A percentile compares a stretch with the other conserved stretches of the same genome.
These are phyloP conservation scores for Colletotrichum sp. DNA, from an alignment of 2,329 filamentous ascomycete genomes.

Conservation along the genomic window DNA sequence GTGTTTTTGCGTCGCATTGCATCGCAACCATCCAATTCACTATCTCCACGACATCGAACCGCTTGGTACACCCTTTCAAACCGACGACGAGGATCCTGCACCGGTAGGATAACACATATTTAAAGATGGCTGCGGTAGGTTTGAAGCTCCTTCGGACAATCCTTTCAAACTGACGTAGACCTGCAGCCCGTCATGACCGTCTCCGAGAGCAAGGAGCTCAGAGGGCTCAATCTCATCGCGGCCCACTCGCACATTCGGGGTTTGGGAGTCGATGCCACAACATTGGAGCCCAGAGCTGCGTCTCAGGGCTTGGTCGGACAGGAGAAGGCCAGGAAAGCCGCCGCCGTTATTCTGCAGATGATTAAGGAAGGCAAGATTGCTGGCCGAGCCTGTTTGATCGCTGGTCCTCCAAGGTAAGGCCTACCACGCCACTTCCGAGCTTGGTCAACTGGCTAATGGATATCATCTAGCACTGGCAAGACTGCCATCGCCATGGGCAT, in stretches of 20 bases:
- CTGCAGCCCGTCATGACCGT: conserved; percentile 72
- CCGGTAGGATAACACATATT: background rate
- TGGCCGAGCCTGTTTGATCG: conserved; percentile 90
- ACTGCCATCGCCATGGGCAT: conserved; percentile 99
- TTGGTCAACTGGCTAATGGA: conserved; percentile 7
- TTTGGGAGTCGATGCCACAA: conserved; percentile 89
- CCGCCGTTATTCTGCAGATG: conserved; percentile 97
- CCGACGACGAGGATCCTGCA: background rate
- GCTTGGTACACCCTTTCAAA: background rate
- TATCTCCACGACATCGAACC: background rate
- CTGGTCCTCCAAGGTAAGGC: conserved; percentile 80
- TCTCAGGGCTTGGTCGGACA: conserved; percentile 97
- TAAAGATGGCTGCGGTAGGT: conserved; percentile 60
- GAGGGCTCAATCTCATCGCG: conserved; percentile 95
- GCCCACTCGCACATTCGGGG: conserved; percentile 98
- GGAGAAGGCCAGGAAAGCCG: conserved; percentile 94
- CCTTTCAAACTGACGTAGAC: background rate
- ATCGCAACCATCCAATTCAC: background rate
- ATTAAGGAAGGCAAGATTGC: conserved; percentile 99
- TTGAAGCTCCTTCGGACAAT: background rate
- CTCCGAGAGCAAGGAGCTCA: conserved; percentile 93
- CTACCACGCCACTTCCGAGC: background rate
- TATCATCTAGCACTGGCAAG: conserved; percentile 81
- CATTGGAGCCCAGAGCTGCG: conserved; percentile 81
- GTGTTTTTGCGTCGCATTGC: conserved; percentile 6